Percentiles rank a stretch among this genome's conserved stretches.
phyloP scores from a whole-genome alignment of 441 rosid genomes.

The Pelargonium cotyledonis region DNA sequence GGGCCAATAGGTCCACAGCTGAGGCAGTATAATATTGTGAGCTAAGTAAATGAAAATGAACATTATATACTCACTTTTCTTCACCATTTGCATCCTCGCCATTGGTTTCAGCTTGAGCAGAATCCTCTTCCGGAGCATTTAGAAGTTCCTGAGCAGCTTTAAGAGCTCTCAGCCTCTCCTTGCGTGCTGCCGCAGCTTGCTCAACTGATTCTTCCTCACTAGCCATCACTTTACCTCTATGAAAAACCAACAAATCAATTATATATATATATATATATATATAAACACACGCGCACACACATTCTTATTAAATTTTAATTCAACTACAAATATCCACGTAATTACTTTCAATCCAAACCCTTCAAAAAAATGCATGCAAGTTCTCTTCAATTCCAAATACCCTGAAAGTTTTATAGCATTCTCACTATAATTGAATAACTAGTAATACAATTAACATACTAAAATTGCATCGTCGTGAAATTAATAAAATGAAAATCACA shows the following conservation, averaged over 20 bases:
- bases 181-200: slow-evolving; percentile 64
- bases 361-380: background rate
- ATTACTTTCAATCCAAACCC: background rate
- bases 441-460: background rate
- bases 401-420: background rate
- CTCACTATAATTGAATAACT: background rate
- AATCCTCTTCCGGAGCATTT: slow-evolving; percentile 36
- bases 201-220: slow-evolving; percentile 59
- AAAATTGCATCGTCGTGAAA: background rate
- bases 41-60: background rate
- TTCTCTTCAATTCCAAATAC: background rate
- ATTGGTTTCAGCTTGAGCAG: slow-evolving; percentile 25
- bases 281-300: no score
- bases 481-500: background rate
- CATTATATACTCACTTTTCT: slow-evolving; percentile 37
- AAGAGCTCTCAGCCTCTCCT: slow-evolving; percentile 72
- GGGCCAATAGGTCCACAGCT: no score
- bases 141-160: slow-evolving; percentile 67
- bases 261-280: background rate
- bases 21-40: no score
- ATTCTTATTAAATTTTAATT: no score
- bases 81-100: slow-evolving; percentile 30
- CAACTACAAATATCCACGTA: background rate
- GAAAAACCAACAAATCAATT: background rate
- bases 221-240: slow-evolving; percentile 35